Conservation (phyloP, 805 yeast species). For the Metschnikowia colocasiae region DNA sequence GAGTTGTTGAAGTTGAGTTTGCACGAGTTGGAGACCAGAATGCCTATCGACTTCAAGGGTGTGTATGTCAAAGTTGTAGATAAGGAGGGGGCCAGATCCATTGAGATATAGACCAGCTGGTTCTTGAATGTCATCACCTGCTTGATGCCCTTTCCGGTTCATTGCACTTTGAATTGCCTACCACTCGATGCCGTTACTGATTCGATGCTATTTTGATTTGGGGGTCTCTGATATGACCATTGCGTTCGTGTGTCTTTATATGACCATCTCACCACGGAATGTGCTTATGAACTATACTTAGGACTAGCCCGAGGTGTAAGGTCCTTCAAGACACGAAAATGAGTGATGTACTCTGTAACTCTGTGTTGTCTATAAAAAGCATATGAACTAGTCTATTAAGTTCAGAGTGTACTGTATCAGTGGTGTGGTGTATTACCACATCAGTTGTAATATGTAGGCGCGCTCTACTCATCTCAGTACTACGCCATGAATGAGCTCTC, state of each 20-base stretch:
- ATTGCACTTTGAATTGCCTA: not conserved
- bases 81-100: slow-evolving; percentile 52
- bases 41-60: slow-evolving; percentile 95
- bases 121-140: not conserved
- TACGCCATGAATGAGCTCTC: slow-evolving; percentile 1
- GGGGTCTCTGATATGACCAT: not conserved
- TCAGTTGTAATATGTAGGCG: not conserved
- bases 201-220: no score
- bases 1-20: slow-evolving; percentile 68
- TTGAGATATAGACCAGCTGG: slow-evolving; percentile 21
- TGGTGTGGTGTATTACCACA: not conserved
- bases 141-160: not conserved
- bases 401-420: not conserved
- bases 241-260: not conserved
- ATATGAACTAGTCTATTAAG: not conserved
- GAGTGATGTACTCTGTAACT: not conserved
- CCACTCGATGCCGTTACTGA: not conserved
- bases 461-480: slow-evolving; percentile 2
- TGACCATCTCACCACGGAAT: not conserved
- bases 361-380: not conserved
- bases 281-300: not conserved
- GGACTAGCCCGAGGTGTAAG: not conserved
- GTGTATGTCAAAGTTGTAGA: slow-evolving; percentile 64
- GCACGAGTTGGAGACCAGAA: slow-evolving; percentile 73
- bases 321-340: no score